These are phyloP conservation scores for Eucalyptus marginata DNA, from an alignment of 345 rosid genomes.

Conservation along the genomic window DNA sequence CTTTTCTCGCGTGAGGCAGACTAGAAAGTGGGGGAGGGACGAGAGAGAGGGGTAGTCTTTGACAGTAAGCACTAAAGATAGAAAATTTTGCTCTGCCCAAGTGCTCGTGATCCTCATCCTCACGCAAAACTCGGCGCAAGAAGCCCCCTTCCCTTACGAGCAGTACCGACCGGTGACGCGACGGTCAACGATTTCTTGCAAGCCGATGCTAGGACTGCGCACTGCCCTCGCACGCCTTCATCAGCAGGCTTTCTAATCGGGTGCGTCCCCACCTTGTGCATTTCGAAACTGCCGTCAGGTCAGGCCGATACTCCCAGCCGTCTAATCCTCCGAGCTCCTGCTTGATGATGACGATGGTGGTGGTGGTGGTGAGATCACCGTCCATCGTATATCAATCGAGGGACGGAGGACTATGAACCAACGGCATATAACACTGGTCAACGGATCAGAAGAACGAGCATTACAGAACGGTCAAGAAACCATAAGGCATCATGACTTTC, in stretches of 20 bases:
- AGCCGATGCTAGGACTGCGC: neutral
- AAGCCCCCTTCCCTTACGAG: neutral
- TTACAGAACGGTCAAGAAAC: neutral
- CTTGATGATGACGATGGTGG: neutral
- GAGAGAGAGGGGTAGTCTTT: no score
- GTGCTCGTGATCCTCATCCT: neutral
- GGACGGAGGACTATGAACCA: neutral
- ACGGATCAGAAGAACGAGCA: neutral
- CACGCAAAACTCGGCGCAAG: neutral
- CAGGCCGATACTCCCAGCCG: neutral
- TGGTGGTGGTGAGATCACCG: neutral
- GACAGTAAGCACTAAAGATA: no score
- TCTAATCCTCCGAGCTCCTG: rapidly evolving
- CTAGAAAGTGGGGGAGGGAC: no score
- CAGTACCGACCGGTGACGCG: neutral
- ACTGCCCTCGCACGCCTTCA: neutral
- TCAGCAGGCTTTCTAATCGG: no score
- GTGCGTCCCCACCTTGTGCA: no score
- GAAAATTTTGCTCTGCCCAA: neutral
- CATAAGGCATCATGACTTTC: neutral
- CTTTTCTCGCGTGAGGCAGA: no score
- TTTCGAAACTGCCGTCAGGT: rapidly evolving
- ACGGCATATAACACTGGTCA: neutral
- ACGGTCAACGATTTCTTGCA: neutral
- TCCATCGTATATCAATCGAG: neutral